Conservation (phyloP, 2,329 filamentous ascomycete species). For the Fusarium tjaetaba region DNA sequence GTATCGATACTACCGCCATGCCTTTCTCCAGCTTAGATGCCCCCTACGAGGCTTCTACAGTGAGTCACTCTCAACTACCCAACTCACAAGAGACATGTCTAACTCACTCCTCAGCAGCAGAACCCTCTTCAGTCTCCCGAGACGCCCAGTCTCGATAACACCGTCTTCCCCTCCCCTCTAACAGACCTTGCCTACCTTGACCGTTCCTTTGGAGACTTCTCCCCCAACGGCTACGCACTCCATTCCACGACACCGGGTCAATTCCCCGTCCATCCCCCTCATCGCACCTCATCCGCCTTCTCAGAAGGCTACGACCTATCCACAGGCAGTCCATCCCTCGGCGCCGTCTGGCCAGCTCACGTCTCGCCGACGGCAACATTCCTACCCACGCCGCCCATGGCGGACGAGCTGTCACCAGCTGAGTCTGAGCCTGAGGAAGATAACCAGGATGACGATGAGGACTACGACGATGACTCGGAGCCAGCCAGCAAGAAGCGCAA, state of each 20-base stretch:
- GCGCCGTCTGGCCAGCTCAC: conserved; percentile 37
- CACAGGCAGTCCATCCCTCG: conserved; percentile 24
- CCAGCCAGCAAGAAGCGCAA: conserved; percentile 29
- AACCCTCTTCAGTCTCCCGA: conserved; percentile 38
- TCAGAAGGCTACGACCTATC: conserved; percentile 37
- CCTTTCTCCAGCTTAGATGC: conserved; percentile 33
- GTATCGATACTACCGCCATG: conserved; percentile 34
- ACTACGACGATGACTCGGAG: conserved; percentile 23
- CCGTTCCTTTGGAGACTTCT: conserved; percentile 36
- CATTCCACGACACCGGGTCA: conserved; percentile 30
- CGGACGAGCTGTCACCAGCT: conserved; percentile 36
- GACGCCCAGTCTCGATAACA: conserved; percentile 40
- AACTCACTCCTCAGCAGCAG: conserved; percentile 17
- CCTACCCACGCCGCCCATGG: conserved; percentile 40
- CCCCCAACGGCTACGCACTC: conserved; percentile 29
- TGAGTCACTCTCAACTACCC: conserved; percentile 4
- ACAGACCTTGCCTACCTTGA: conserved; percentile 41
- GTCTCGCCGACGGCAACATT: conserved; percentile 37
- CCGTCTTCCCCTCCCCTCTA: conserved; percentile 37
- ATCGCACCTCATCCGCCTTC: conserved; percentile 28
- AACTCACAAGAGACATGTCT: neutral
- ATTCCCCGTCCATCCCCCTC: conserved; percentile 29
- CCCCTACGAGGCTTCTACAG: conserved; percentile 36
- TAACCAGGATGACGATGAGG: conserved; percentile 27
- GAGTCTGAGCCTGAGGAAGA: conserved; percentile 31